phyloP scores from a whole-genome alignment of 1,139 yeast species.

The Zygosaccharomyces sapae region DNA sequence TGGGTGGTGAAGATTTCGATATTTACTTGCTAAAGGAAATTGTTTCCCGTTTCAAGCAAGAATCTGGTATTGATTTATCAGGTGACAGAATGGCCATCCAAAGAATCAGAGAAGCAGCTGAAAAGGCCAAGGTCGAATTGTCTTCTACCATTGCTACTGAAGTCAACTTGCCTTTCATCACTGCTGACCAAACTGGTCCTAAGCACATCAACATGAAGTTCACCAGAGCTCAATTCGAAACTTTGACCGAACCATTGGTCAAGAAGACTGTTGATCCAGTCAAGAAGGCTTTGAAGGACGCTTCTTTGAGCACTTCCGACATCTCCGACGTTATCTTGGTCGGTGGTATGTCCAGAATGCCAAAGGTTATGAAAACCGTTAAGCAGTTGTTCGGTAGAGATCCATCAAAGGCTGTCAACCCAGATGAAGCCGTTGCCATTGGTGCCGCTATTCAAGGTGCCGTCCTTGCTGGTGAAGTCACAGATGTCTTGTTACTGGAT shows the following conservation, averaged over 20 bases:
- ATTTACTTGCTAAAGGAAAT: conserved; percentile 84
- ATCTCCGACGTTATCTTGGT: conserved; percentile 93
- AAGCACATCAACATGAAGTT: conserved; percentile 94
- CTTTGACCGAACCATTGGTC: conserved; percentile 83
- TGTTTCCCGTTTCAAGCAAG: conserved; percentile 89
- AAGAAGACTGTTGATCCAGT: conserved; percentile 95
- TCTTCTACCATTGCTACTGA: conserved; percentile 93
- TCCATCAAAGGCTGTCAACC: conserved; percentile 98
- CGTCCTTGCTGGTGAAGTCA: conserved; percentile 96
- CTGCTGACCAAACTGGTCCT: conserved; percentile 83
- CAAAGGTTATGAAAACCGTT: conserved; percentile 97
- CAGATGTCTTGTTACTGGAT: conserved; percentile 89
- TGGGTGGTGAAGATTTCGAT: conserved; percentile 97
- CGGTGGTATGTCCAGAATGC: conserved; percentile 99
- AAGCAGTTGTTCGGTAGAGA: conserved; percentile 88
- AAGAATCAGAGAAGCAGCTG: conserved; percentile 99
- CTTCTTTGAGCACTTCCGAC: conserved; percentile 77
- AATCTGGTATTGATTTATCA: conserved; percentile 80
- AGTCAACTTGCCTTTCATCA: conserved; percentile 94
- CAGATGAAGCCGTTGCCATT: conserved; percentile 99
- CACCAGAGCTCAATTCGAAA: conserved; percentile 90
- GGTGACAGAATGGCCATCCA: conserved; percentile 98
- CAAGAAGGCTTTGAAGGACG: conserved; percentile 97
- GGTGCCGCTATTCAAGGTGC: conserved; percentile 99
- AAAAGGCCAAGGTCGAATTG: conserved; percentile 97